Evolutionary conservation across 345 rosid genomes (phyloP).

Genomic region (Isatis tinctoria): DNA sequence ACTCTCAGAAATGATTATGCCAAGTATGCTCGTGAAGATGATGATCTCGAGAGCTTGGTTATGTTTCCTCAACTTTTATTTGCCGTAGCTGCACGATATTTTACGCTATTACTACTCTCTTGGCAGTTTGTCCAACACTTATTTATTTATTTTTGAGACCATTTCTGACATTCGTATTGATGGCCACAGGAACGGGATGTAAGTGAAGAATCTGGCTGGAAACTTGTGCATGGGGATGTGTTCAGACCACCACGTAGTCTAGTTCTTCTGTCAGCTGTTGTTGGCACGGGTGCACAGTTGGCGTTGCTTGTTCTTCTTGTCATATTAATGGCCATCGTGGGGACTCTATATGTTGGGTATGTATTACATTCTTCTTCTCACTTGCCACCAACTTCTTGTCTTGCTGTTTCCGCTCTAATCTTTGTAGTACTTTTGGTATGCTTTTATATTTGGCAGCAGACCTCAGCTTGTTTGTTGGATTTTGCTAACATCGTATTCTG

Average conservation of each 20-base stretch:
- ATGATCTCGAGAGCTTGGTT: slow-evolving; percentile 91
- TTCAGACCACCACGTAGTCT: slow-evolving; percentile 69
- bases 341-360: slow-evolving; percentile 88
- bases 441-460: not conserved
- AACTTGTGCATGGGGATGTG: slow-evolving; percentile 97
- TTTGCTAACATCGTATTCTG: not conserved
- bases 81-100: not conserved
- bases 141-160: not conserved
- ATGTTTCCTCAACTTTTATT: slow-evolving; percentile 24
- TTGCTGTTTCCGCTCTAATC: not conserved
- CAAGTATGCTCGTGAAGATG: slow-evolving; percentile 94
- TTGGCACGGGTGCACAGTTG: slow-evolving; percentile 95
- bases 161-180: slow-evolving; percentile 16
- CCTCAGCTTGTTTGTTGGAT: not conserved
- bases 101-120: not conserved
- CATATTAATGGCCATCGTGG: slow-evolving; percentile 84
- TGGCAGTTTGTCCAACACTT: not conserved
- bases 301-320: slow-evolving; percentile 90
- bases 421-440: slow-evolving; percentile 2
- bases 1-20: slow-evolving; percentile 95
- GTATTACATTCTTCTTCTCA: slow-evolving; percentile 27
- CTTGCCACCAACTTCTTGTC: not conserved
- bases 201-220: slow-evolving; percentile 97
- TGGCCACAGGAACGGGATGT: slow-evolving; percentile 83
- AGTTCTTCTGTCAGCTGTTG: slow-evolving; percentile 83